Evolutionary conservation across 1,284 basidiomycete genomes (phyloP).

Genomic region (Boletus subluridellus): DNA sequence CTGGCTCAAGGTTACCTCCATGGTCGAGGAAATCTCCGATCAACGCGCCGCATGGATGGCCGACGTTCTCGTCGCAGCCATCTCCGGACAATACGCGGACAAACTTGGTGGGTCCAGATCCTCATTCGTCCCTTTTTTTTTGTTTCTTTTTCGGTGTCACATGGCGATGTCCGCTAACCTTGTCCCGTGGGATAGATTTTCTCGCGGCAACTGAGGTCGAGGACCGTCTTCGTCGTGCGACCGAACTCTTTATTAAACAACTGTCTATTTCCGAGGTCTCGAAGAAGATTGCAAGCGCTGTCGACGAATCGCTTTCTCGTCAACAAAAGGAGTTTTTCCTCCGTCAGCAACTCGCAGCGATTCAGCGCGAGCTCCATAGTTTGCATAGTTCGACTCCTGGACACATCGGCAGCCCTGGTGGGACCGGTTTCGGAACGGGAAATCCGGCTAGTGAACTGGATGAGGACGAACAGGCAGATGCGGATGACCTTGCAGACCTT

Average conservation of each 20-base stretch:
- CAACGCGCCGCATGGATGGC: constrained; percentile 66
- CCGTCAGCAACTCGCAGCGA: constrained; percentile 84
- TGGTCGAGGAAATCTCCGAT: constrained; percentile 62
- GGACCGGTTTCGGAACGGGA: constrained; percentile 18
- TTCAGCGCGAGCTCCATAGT: constrained; percentile 78
- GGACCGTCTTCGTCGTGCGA: constrained; percentile 59
- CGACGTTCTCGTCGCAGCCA: constrained; percentile 63
- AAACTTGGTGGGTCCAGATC: constrained; percentile 54
- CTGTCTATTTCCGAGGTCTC: constrained; percentile 72
- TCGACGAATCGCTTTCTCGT: constrained; percentile 73
- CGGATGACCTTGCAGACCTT: constrained; percentile 74
- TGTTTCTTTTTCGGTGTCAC: background rate
- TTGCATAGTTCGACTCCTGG: constrained; percentile 40
- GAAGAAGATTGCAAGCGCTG: constrained; percentile 71
- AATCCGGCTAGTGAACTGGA: constrained; percentile 50
- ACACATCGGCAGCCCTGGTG: constrained; percentile 10
- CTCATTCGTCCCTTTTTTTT: background rate
- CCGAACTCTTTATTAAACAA: constrained; percentile 66
- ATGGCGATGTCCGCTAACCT: constrained; percentile 3
- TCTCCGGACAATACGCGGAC: constrained; percentile 63
- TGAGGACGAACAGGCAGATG: constrained; percentile 73
- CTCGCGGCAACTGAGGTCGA: constrained; percentile 55
- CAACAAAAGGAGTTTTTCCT: constrained; percentile 83
- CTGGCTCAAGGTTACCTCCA: constrained; percentile 59
- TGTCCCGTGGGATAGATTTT: constrained; percentile 47